phyloP scores from a whole-genome alignment of 805 yeast species.

The Vanderwaltozyma verrucispora region DNA sequence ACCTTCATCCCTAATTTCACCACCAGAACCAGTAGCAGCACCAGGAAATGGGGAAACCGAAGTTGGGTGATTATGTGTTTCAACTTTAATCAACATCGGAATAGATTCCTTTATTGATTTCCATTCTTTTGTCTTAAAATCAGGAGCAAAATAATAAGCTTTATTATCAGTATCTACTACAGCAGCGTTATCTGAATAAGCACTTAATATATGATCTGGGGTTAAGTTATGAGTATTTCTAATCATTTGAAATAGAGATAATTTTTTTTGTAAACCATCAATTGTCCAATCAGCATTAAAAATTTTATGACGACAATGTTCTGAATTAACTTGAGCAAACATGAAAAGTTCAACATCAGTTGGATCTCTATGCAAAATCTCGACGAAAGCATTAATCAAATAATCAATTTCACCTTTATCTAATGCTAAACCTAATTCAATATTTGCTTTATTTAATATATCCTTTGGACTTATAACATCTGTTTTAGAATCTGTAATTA shows the following conservation, averaged over 20 bases:
- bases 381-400: constrained; percentile 70
- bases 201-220: constrained; percentile 79
- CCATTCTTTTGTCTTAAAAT: constrained; percentile 64
- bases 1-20: constrained; percentile 99
- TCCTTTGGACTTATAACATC: constrained; percentile 28
- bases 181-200: constrained; percentile 97
- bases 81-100: constrained; percentile 88
- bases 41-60: constrained; percentile 99
- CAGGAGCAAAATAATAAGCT: constrained; percentile 73
- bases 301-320: constrained; percentile 98
- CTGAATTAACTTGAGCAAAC: constrained; percentile 99
- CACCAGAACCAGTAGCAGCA: constrained; percentile 99
- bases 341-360: constrained; percentile 96
- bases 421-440: constrained; percentile 81
- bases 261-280: constrained; percentile 65
- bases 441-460: constrained; percentile 66
- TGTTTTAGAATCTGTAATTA: no score
- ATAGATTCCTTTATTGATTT: constrained; percentile 62
- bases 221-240: constrained; percentile 79
- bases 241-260: constrained; percentile 85
- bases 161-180: constrained; percentile 51
- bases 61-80: constrained; percentile 98
- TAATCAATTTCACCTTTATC: constrained; percentile 91
- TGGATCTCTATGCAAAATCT: constrained; percentile 73
- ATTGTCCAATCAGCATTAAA: constrained; percentile 98